phyloP scores from a whole-genome alignment of 768 basidiomycete genomes.

The Boletus edulis region DNA sequence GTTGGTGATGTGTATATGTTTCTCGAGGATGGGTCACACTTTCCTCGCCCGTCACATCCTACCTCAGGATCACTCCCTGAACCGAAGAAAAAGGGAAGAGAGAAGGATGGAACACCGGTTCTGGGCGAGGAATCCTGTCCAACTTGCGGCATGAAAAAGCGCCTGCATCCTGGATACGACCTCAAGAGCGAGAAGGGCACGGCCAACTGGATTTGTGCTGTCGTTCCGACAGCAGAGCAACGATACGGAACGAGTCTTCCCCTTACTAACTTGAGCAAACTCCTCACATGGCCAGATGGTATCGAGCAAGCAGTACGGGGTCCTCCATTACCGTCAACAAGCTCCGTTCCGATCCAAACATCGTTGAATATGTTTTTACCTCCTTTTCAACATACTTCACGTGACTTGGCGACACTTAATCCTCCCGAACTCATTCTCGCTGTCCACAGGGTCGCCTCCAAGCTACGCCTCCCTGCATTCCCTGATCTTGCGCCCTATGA shows the following conservation, averaged over 20 bases:
- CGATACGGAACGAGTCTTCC: conserved; percentile 18
- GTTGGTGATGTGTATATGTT: conserved; percentile 44
- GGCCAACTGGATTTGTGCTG: conserved; percentile 21
- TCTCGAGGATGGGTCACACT: conserved; percentile 41
- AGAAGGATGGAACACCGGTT: conserved; percentile 20
- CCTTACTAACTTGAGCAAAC: conserved; percentile 14
- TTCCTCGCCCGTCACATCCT: conserved; percentile 31
- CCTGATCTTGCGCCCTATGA: conserved; percentile 10
- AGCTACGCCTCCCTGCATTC: conserved; percentile 21
- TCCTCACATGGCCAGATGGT: conserved; percentile 13
- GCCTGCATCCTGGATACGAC: conserved; percentile 24
- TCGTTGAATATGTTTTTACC: conserved; percentile 3
- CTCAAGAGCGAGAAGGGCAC: conserved; percentile 19
- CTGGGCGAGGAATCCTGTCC: conserved; percentile 25
- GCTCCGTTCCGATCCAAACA: background rate
- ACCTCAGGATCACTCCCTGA: conserved; percentile 4
- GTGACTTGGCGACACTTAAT: conserved; percentile 19
- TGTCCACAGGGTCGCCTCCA: conserved; percentile 22
- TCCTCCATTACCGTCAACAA: conserved; percentile 2
- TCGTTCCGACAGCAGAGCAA: conserved; percentile 23
- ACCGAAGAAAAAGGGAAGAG: conserved; percentile 26
- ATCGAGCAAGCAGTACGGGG: conserved; percentile 16
- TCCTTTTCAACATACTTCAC: conserved; percentile 17
- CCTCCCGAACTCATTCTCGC: conserved; percentile 31
- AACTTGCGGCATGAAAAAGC: conserved; percentile 29